Percentiles rank a stretch among this genome's conserved stretches.
phyloP scores from a whole-genome alignment of 768 basidiomycete genomes.

The Coprinellus aureogranulatus region DNA sequence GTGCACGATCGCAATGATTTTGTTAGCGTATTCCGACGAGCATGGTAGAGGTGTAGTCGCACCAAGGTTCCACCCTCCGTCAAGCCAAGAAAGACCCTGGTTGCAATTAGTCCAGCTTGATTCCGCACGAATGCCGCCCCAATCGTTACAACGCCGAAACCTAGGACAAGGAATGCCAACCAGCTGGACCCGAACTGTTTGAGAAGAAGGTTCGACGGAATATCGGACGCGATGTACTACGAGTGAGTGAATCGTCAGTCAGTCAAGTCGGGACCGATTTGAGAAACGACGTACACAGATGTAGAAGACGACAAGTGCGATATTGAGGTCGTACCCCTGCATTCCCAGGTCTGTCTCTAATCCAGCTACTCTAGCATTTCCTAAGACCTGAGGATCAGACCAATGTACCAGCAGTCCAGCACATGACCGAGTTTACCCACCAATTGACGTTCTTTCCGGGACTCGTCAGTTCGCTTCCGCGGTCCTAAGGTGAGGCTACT shows the following conservation, averaged over 20 bases:
- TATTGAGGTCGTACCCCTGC: constrained; percentile 39
- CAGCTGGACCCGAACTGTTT: constrained; percentile 40
- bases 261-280: too few species aligned
- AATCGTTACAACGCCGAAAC: constrained; percentile 36
- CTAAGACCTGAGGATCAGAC: not conserved
- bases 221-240: constrained; percentile 34
- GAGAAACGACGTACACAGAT: constrained; percentile 32
- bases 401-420: not conserved
- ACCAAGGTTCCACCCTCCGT: constrained; percentile 43
- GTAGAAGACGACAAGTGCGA: constrained; percentile 40
- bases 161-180: constrained; percentile 34
- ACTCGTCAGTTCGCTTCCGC: not conserved
- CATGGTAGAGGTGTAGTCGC: constrained; percentile 8
- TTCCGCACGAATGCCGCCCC: constrained; percentile 37
- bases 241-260: too few species aligned
- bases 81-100: constrained; percentile 38
- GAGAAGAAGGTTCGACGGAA: constrained; percentile 39
- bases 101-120: constrained; percentile 30
- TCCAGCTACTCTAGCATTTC: constrained; percentile 23
- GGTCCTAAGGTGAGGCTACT: not conserved
- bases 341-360: constrained; percentile 40
- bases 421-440: too few species aligned
- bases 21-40: not conserved
- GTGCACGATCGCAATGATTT: not conserved
- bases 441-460: constrained; percentile 16